Evolutionary conservation across 352 stramenopile genomes (phyloP).

Genomic region (Globisporangium acanthophoron): DNA sequence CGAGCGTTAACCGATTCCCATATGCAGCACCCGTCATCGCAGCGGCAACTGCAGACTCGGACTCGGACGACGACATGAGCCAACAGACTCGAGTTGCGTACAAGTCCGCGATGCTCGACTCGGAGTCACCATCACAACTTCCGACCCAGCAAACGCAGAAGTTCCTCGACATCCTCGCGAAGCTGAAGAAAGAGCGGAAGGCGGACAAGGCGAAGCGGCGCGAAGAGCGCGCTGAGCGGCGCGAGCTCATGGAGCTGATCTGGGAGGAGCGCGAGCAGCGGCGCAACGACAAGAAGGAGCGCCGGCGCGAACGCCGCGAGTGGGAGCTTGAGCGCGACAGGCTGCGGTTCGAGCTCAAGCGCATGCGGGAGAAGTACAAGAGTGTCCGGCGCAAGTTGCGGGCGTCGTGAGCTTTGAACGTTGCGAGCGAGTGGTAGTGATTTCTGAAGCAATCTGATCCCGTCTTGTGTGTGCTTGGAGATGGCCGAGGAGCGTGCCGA

Average conservation of each 20-base stretch:
- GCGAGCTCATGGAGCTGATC: neutral
- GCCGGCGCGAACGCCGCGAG: neutral
- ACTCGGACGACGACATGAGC: too few species aligned
- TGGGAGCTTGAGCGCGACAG: conserved; percentile 7
- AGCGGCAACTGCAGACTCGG: too few species aligned
- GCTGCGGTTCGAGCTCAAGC: conserved; percentile 2
- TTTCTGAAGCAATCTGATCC: too few species aligned
- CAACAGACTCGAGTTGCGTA: too few species aligned
- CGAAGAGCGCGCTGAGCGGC: neutral
- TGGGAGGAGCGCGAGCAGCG: neutral
- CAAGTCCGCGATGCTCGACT: neutral
- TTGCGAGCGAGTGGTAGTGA: too few species aligned
- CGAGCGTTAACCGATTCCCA: too few species aligned
- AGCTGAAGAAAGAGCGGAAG: conserved; percentile 3
- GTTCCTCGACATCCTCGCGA: neutral
- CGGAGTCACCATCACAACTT: neutral
- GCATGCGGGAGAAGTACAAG: conserved; percentile 2
- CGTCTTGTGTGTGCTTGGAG: too few species aligned
- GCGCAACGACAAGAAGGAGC: neutral
- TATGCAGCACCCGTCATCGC: too few species aligned
- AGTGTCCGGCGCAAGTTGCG: neutral
- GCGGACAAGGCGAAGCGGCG: conserved; percentile 2
- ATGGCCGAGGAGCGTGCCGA: too few species aligned
- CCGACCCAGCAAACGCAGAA: neutral
- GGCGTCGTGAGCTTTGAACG: neutral